Evolutionary conservation across 345 rosid genomes (phyloP).

Genomic region (Lepidium sativum): DNA sequence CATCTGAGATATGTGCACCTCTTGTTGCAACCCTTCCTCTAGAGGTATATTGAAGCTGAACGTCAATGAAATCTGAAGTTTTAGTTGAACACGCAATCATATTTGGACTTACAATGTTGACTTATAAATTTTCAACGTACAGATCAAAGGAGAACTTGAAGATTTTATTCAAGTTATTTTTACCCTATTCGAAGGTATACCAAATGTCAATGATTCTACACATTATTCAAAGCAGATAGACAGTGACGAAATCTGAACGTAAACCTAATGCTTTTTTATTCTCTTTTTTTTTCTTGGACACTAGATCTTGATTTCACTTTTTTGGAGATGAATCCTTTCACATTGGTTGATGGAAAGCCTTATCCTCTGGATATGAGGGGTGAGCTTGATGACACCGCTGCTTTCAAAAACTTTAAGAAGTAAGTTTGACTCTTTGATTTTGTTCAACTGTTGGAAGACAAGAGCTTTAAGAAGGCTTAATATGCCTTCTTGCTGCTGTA

Average conservation of each 20-base stretch:
- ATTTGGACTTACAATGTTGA: neutral
- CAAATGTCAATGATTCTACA: neutral
- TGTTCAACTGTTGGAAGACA: neutral
- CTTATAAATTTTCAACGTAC: conserved; percentile 11
- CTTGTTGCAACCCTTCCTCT: conserved; percentile 89
- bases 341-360: conserved; percentile 86
- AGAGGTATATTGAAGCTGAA: conserved; percentile 51
- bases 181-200: conserved; percentile 65
- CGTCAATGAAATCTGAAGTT: neutral
- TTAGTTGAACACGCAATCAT: neutral
- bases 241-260: neutral
- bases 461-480: neutral
- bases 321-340: conserved; percentile 98
- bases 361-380: conserved; percentile 99
- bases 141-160: conserved; percentile 63
- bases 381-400: conserved; percentile 95
- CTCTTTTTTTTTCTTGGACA: neutral
- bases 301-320: conserved; percentile 94
- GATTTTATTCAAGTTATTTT: conserved; percentile 64
- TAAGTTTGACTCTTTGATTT: conserved; percentile 18
- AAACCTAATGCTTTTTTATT: neutral
- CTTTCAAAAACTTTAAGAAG: conserved; percentile 97
- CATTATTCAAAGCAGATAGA: neutral
- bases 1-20: conserved; percentile 72
- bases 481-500: neutral